Base-by-base conservation (phyloP, 176 grass and related monocot species). In the Carex cristatella region DNA sequence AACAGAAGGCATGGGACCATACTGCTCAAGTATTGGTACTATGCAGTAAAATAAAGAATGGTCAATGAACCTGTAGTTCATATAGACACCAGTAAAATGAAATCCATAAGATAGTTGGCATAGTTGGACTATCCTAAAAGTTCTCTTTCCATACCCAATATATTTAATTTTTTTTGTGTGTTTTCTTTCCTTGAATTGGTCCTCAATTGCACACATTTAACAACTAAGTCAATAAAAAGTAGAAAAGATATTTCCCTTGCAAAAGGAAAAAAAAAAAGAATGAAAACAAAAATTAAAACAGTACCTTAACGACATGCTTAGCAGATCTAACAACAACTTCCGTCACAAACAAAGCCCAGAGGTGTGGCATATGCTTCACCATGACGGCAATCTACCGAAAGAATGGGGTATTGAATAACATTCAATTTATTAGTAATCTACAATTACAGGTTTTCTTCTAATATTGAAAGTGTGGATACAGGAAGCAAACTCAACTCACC, bases 271-370 rank as follows among this genome's bases (percentile, higher is more conserved):
- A 57, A 81, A 87, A 3, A 63, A 73, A 54, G 7, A 33, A 5
- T 40, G 61, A 15, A 89, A 48, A 13, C 23, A 56, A 81, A 86
- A 73, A 51, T 12, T 18, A 23, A 4, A 51, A 11, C 30, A 66
- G 61, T 71, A 99, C 96, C 96, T 99, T 99, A 19, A 94, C 79
- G 79, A 95, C 78, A 88, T 99, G 96, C 79, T 99, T 99, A 61
- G 96, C 79, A 8, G 96, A 99, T 89, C 96, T 92, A 70, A 95
- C 91, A 87, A 95, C 85, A 88, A 99, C 92, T 86, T 95, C 93
- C 30, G 90, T 75, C 67, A 81, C 88, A 69, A 94, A 91, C 33
- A 99, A 89, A 73, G 94, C 91, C 91, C 85, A 89, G 63, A 95
- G 30, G 87, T 99, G 96, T 12, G 91, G 85, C 64, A 99, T 85